phyloP scores from a whole-genome alignment of 2,329 filamentous ascomycete species.

The Westerdykella aurantiaca region DNA sequence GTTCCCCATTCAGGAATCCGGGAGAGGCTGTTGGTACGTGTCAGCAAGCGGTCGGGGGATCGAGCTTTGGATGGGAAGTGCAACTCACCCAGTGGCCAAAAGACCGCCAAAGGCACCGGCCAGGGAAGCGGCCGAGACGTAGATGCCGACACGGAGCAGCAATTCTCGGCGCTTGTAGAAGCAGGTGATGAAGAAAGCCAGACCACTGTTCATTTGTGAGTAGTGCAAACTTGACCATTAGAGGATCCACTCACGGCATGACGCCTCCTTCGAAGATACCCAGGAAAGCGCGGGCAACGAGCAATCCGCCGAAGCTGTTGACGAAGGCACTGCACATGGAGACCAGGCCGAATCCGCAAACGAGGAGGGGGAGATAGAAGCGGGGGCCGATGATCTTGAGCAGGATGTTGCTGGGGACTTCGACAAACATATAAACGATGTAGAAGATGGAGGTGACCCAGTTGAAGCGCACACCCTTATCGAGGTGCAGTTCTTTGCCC shows the following conservation, averaged over 20 bases:
- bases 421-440: constrained; percentile 52
- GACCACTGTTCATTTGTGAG: constrained; percentile 32
- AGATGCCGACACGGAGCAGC: constrained; percentile 52
- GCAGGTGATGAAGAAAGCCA: constrained; percentile 52
- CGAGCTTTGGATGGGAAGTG: constrained; percentile 4
- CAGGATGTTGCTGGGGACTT: constrained; percentile 52
- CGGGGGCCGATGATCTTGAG: constrained; percentile 51
- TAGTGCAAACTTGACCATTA: neutral
- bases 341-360: constrained; percentile 52
- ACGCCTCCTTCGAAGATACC: constrained; percentile 54
- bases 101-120: constrained; percentile 56
- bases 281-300: constrained; percentile 46
- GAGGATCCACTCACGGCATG: constrained; percentile 41
- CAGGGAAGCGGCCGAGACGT: constrained; percentile 51
- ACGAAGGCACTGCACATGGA: constrained; percentile 53
- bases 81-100: constrained; percentile 49
- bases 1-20: constrained; percentile 50
- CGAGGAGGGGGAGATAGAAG: constrained; percentile 50
- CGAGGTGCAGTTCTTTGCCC: constrained; percentile 44
- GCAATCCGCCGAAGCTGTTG: constrained; percentile 43
- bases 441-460: constrained; percentile 56
- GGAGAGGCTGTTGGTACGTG: constrained; percentile 16
- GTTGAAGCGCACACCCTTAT: constrained; percentile 49
- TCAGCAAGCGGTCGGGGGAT: neutral
- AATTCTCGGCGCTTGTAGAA: constrained; percentile 55